phyloP scores from a whole-genome alignment of 2,329 filamentous ascomycete genomes.

The Shiraia bambusicola region DNA sequence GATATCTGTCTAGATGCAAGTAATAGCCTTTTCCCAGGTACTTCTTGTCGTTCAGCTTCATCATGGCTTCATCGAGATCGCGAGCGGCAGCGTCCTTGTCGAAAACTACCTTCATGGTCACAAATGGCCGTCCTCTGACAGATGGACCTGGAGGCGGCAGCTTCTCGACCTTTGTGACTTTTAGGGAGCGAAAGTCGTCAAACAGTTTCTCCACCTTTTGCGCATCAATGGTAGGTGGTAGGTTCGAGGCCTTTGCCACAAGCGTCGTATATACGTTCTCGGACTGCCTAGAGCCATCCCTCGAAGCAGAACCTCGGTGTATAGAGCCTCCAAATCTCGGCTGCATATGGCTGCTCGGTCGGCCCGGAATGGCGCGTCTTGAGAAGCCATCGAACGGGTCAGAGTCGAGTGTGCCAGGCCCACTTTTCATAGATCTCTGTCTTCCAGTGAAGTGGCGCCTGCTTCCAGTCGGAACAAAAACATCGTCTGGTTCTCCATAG shows the following conservation, averaged over 20 bases:
- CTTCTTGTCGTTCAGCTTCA: slow-evolving; percentile 37
- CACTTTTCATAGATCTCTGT: slow-evolving; percentile 34
- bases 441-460: slow-evolving; percentile 36
- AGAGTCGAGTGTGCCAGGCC: slow-evolving; percentile 34
- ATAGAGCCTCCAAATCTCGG: slow-evolving; percentile 17
- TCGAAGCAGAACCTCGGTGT: slow-evolving; percentile 15
- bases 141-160: slow-evolving; percentile 24
- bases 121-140: slow-evolving; percentile 23
- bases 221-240: slow-evolving; percentile 30
- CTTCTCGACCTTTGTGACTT: slow-evolving; percentile 35
- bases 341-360: slow-evolving; percentile 16
- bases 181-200: slow-evolving; percentile 31
- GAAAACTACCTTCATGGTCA: slow-evolving; percentile 36
- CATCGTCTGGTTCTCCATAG: slow-evolving; percentile 22
- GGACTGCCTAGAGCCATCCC: slow-evolving; percentile 17
- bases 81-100: slow-evolving; percentile 31
- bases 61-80: slow-evolving; percentile 36
- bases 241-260: slow-evolving; percentile 36
- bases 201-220: slow-evolving; percentile 34
- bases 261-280: slow-evolving; percentile 34
- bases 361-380: slow-evolving; percentile 15
- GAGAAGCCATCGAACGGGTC: slow-evolving; percentile 25
- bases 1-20: slow-evolving; percentile 37
- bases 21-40: slow-evolving; percentile 39
- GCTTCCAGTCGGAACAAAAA: slow-evolving; percentile 31